A percentile compares a stretch with the other conserved stretches of the same genome.
phyloP scores from a whole-genome alignment of 225 moss, liverwort and hornwort genomes.

The Anthoceros angustus region DNA sequence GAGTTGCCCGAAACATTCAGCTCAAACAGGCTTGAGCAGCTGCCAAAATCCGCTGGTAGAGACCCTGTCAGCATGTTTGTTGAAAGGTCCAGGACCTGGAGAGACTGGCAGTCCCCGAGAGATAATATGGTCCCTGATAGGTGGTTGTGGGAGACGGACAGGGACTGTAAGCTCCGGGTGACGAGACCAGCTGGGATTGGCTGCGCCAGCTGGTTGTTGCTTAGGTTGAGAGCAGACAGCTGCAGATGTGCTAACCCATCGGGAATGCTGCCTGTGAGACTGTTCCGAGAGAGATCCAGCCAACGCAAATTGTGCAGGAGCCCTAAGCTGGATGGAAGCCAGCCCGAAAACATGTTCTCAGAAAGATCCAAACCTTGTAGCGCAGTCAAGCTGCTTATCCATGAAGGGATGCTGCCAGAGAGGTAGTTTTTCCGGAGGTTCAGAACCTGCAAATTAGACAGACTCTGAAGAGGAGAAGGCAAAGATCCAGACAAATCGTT shows the following conservation, averaged over 20 bases:
- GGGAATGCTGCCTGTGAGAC: constrained; percentile 33
- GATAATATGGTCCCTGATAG: constrained; percentile 22
- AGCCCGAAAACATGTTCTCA: constrained; percentile 25
- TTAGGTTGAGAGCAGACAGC: constrained; percentile 11
- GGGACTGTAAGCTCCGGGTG: not conserved
- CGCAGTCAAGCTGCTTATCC: constrained; percentile 20
- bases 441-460: constrained; percentile 14
- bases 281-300: constrained; percentile 28
- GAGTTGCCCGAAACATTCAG: constrained; percentile 20
- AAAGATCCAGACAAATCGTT: constrained; percentile 23
- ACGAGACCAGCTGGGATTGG: not conserved
- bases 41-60: constrained; percentile 25
- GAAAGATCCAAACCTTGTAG: constrained; percentile 23
- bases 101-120: constrained; percentile 17
- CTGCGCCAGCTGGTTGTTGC: not conserved
- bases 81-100: constrained; percentile 23
- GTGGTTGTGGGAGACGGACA: constrained; percentile 27
- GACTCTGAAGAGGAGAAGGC: constrained; percentile 21
- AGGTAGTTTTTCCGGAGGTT: constrained; percentile 31
- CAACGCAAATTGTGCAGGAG: constrained; percentile 23
- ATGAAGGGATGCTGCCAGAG: constrained; percentile 24
- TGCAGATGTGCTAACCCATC: constrained; percentile 20
- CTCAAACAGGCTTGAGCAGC: constrained; percentile 21
- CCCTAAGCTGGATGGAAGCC: constrained; percentile 20
- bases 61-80: constrained; percentile 23